Conservation (phyloP, 208 protist genomes). For the Crithidia bombi region DNA sequence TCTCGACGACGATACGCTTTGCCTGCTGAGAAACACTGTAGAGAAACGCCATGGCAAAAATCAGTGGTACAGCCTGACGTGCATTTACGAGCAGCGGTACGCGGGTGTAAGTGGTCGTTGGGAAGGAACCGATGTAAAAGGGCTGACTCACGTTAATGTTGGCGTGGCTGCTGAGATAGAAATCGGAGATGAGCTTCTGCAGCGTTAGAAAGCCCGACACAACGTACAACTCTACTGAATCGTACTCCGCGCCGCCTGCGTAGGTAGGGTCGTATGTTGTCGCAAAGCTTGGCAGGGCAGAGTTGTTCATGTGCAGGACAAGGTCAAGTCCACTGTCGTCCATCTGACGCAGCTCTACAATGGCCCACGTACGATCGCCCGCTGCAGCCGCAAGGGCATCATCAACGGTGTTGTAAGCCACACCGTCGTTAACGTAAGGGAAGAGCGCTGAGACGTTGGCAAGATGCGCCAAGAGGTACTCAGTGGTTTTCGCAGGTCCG, state of each 20-base stretch:
- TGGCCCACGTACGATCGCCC: slow-evolving; percentile 14
- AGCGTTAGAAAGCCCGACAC: slow-evolving; percentile 69
- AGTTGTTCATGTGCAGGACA: slow-evolving; percentile 46
- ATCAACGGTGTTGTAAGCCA: slow-evolving; percentile 10
- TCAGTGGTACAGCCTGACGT: slow-evolving; percentile 41
- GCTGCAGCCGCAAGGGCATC: neutral
- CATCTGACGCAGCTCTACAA: slow-evolving; percentile 21
- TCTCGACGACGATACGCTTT: slow-evolving; percentile 78
- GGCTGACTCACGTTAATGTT: slow-evolving; percentile 3
- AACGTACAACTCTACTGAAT: slow-evolving; percentile 67
- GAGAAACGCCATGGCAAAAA: slow-evolving; percentile 72
- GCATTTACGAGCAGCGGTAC: slow-evolving; percentile 39
- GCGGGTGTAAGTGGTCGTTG: slow-evolving; percentile 33
- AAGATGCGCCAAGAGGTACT: slow-evolving; percentile 34
- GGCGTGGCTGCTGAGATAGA: slow-evolving; percentile 36
- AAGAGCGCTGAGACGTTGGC: slow-evolving; percentile 32
- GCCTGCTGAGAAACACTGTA: slow-evolving; percentile 72
- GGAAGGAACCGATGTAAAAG: slow-evolving; percentile 34
- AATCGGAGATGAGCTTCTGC: slow-evolving; percentile 58
- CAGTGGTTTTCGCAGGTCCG: slow-evolving; percentile 29
- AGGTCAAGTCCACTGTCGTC: slow-evolving; percentile 8
- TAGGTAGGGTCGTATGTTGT: slow-evolving; percentile 33
- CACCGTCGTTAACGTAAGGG: slow-evolving; percentile 36
- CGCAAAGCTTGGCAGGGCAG: slow-evolving; percentile 27
- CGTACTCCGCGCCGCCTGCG: slow-evolving; percentile 40